Base-by-base conservation (phyloP, 2,329 filamentous ascomycete genomes). In the Waltergamsia citrina region DNA sequence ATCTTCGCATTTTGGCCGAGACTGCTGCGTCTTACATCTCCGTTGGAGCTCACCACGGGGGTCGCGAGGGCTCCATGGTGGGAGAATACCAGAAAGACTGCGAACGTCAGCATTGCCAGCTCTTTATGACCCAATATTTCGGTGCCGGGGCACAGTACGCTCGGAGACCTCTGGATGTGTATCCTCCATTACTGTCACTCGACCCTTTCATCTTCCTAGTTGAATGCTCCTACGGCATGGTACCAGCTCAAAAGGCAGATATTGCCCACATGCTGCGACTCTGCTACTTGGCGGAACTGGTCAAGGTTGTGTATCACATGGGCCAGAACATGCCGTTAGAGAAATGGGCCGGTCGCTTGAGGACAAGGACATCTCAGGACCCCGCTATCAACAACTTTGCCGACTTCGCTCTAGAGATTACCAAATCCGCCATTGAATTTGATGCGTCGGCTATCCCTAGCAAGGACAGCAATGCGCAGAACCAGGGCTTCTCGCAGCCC, bases 261-360 rank as follows among this genome's bases (percentile, higher is more conserved):
- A 75, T 93, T 27, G 73, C 80, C 26, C 83, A 94, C 53, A 57
- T 96, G 33, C 59, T 96, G 32, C 78, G 82, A 24, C 65, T 96
- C 29, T 95, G 87, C 59, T 95, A 94, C 51, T 69, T 94, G 36
- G 85, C 85, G 3, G 92, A 98, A 57, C 77, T 98, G 37, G 77
- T 93, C 39, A 93, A 94, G 59, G 78, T 87, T 6, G 70, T 86
- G 12, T 69, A 67, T 40, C 65, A 74, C 46, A 65, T 77, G 52
- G 64, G 66, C 17, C 66, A 65, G 32, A 74, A 74, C 47, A 67
- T 75, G 30, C 62, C 70, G 0, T 51, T 60, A 4, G 56, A 61
- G 6, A 59, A 54, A 34, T 78, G 69, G 65, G 49, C 71, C 9
- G 56, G 60, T 18, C 56, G 56, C 28, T 57, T 73, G 34, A 49